Percentiles rank a stretch among this genome's conserved stretches.
phyloP scores from a whole-genome alignment of 1,139 yeast species.

The Debaryomycetaceae sp. region DNA sequence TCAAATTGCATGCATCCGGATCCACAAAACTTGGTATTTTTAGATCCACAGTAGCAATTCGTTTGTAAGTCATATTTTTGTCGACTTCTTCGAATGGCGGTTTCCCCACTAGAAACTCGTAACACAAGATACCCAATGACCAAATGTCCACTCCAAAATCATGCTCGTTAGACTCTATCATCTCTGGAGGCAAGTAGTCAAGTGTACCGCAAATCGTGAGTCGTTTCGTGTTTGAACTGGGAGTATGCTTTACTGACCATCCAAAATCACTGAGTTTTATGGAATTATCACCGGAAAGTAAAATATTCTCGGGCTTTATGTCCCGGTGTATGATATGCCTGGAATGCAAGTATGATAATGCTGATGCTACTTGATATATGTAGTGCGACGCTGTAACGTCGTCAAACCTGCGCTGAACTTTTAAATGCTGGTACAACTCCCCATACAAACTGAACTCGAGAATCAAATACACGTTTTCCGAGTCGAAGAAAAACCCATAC shows the following conservation, averaged over 20 bases:
- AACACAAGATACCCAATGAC: constrained; percentile 87
- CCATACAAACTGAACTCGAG: constrained; percentile 87
- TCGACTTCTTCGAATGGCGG: constrained; percentile 90
- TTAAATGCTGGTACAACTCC: constrained; percentile 74
- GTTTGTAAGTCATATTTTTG: constrained; percentile 69
- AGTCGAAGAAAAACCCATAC: constrained; percentile 83
- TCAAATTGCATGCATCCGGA: constrained; percentile 74
- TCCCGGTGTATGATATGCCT: constrained; percentile 87
- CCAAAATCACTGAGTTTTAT: constrained; percentile 92
- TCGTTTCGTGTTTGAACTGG: constrained; percentile 48
- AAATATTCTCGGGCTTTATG: constrained; percentile 86
- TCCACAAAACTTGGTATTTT: constrained; percentile 68
- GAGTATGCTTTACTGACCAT: constrained; percentile 68
- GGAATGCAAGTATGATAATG: constrained; percentile 71
- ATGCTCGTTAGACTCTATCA: constrained; percentile 82
- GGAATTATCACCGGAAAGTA: constrained; percentile 67
- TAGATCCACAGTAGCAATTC: constrained; percentile 76
- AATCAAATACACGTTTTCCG: constrained; percentile 72
- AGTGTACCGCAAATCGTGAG: constrained; percentile 92
- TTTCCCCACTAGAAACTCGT: constrained; percentile 81
- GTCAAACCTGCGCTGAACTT: constrained; percentile 61
- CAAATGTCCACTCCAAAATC: constrained; percentile 82
- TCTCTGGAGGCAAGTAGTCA: constrained; percentile 93
- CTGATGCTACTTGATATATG: constrained; percentile 78
- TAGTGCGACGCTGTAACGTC: constrained; percentile 75